Conservation (phyloP, 2,329 filamentous ascomycete species). For the Fusarium fujikuroi region DNA sequence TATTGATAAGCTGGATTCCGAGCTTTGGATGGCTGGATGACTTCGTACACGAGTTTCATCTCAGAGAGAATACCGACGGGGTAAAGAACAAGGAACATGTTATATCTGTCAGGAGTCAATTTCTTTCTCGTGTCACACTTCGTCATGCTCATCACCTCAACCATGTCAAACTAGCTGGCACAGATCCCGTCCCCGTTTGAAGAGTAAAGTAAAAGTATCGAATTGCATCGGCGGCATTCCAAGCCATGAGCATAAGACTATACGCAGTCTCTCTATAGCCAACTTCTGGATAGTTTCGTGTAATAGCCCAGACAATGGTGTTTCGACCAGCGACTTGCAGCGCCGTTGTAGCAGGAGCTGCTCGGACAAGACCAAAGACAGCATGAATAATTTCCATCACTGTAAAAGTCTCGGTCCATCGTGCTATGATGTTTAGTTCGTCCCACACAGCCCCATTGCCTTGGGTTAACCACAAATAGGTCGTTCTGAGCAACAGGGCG, state of each 20-base stretch:
- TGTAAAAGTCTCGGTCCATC: slow-evolving; percentile 36
- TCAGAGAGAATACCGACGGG: slow-evolving; percentile 35
- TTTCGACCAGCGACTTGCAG: slow-evolving; percentile 38
- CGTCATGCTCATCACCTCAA: slow-evolving; percentile 18
- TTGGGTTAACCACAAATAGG: slow-evolving; percentile 12
- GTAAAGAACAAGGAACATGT: slow-evolving; percentile 34
- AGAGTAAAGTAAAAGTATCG: slow-evolving; percentile 36
- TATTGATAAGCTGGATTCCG: slow-evolving; percentile 33
- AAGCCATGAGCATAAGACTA: slow-evolving; percentile 33
- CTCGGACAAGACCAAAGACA: slow-evolving; percentile 22
- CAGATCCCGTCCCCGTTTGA: slow-evolving; percentile 16
- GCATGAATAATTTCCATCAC: slow-evolving; percentile 30
- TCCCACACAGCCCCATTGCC: slow-evolving; percentile 33
- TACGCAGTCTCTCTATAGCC: slow-evolving; percentile 25
- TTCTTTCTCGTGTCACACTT: accelerated
- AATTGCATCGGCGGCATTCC: slow-evolving; percentile 36
- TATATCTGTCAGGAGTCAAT: slow-evolving; percentile 18
- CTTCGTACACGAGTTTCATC: slow-evolving; percentile 31
- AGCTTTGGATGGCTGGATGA: slow-evolving; percentile 29
- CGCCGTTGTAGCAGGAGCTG: slow-evolving; percentile 30
- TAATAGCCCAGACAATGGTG: slow-evolving; percentile 41
- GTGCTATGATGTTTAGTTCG: slow-evolving; percentile 19
- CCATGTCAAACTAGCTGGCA: slow-evolving; percentile 22
- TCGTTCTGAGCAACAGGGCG: slow-evolving; percentile 12
- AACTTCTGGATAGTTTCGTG: slow-evolving; percentile 36